A percentile compares a stretch with the other conserved stretches of the same genome.
Evolutionary conservation across 257 asterid genomes (phyloP).

Genomic region (Nicotiana noctiflora): DNA sequence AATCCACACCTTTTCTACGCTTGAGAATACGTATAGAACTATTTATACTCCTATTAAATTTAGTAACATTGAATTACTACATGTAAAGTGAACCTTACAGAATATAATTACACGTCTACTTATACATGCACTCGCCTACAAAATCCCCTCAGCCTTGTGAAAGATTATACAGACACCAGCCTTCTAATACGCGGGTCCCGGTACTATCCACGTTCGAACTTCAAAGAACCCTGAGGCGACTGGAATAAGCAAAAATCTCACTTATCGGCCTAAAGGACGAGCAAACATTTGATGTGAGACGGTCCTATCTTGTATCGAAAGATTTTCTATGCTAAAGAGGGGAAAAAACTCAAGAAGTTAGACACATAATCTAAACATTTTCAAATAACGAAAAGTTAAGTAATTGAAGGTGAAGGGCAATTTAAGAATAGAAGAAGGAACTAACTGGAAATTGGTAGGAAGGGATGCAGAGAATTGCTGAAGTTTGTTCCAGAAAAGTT

Average conservation of each 20-base stretch:
- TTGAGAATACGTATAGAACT: not conserved
- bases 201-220: not conserved
- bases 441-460: conserved; percentile 44
- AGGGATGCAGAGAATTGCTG: conserved; percentile 49
- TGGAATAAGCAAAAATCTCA: not conserved
- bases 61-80: not conserved
- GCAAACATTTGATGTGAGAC: not conserved
- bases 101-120: not conserved
- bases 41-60: not conserved
- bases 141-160: not conserved
- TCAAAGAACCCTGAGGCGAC: not conserved
- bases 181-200: not conserved
- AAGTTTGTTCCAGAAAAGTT: conserved; percentile 60
- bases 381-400: not conserved
- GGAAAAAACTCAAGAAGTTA: not conserved
- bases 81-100: not conserved
- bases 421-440: not conserved
- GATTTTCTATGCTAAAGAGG: no score
- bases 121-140: not conserved
- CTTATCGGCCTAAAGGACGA: not conserved
- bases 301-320: not conserved
- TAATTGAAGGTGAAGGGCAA: not conserved
- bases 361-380: not conserved
- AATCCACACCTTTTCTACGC: not conserved
- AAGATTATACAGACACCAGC: not conserved